Conservation (phyloP, 2,329 filamentous ascomycete species). For the Periconia digitata region DNA sequence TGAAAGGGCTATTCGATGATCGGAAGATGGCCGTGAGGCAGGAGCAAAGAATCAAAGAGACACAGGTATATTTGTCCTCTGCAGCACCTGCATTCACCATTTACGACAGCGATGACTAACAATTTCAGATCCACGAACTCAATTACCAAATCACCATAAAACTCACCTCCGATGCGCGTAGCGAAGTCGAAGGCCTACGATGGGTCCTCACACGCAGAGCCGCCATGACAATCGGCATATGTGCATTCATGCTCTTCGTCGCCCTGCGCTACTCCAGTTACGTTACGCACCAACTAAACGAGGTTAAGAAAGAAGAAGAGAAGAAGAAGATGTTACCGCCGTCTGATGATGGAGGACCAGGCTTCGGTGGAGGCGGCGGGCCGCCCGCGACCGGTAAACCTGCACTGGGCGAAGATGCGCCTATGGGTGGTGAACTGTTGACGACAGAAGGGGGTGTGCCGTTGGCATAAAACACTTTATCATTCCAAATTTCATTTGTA, state of each 20-base stretch:
- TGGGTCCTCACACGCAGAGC: constrained; percentile 78
- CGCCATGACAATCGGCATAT: constrained; percentile 58
- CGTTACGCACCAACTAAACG: constrained; percentile 41
- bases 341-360: constrained; percentile 11
- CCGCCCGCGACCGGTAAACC: constrained; percentile 6
- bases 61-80: constrained; percentile 56
- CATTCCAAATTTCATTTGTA: neutral
- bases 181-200: constrained; percentile 85
- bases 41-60: constrained; percentile 83
- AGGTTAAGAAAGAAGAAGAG: constrained; percentile 42
- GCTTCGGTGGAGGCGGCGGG: constrained; percentile 1
- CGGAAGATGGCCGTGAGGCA: constrained; percentile 88
- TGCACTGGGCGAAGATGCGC: constrained; percentile 16
- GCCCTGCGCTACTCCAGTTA: constrained; percentile 45
- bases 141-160: constrained; percentile 95
- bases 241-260: constrained; percentile 49
- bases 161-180: constrained; percentile 86
- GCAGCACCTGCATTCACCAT: neutral
- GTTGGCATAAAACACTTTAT: constrained; percentile 24
- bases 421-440: constrained; percentile 33
- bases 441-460: constrained; percentile 35
- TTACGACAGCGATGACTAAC: constrained; percentile 17
- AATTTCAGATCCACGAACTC: constrained; percentile 76
- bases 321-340: constrained; percentile 12
- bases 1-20: constrained; percentile 97